Evolutionary conservation across 2,329 filamentous ascomycete genomes (phyloP), one percentile per base, ranked within the genome.

Genomic region (Ampelomyces quisqualis): DNA sequence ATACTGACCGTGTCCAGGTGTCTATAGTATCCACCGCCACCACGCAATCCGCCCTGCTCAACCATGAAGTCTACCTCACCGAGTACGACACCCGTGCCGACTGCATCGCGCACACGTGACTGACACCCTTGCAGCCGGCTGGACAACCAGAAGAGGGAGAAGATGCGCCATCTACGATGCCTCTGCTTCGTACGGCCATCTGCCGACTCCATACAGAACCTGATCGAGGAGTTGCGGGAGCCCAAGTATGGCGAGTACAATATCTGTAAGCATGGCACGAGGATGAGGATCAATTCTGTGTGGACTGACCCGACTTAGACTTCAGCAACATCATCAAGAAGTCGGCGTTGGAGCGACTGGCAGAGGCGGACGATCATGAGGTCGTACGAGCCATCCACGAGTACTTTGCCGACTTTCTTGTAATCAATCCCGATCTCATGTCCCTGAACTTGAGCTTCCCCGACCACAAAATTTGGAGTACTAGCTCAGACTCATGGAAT

Each of bases 271-370:
- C 18, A 17, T 18, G 10, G 3, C 2, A 7, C 7, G 7, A 6
- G 24, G 11, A n/a, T 14, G 8, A 11, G 13, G 20, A 23, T 8
- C 17, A 18, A 4, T 10, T 23, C 13, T 26, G 9, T 3, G 7
- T 7, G 43, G n/a, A n/a, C 60, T 63, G 48, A 68, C 52, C 49
- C 51, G 54, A 49, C 57, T 34, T 64, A 79, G 77, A 94, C 70
- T 95, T 98, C 69, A 97, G 90, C 75, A 98, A 98, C 67, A 86
- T 98, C 44, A 85, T 93, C 62, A 95, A 94, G 70, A 98, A 98
- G 71, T 97, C 93, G 2, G 88, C 91, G 0, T 77, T 98, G 17
- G 93, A 98, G 68, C 82, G 93, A 29, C 76, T 98, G 29, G 93
- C 93, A 22, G 94, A 98, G 74, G 90, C 93, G 18, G 93, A 98